A percentile compares a stretch with the other conserved stretches of the same genome.
Evolutionary conservation across 2,329 filamentous ascomycete genomes (phyloP).

Genomic region (Hortaea werneckii): DNA sequence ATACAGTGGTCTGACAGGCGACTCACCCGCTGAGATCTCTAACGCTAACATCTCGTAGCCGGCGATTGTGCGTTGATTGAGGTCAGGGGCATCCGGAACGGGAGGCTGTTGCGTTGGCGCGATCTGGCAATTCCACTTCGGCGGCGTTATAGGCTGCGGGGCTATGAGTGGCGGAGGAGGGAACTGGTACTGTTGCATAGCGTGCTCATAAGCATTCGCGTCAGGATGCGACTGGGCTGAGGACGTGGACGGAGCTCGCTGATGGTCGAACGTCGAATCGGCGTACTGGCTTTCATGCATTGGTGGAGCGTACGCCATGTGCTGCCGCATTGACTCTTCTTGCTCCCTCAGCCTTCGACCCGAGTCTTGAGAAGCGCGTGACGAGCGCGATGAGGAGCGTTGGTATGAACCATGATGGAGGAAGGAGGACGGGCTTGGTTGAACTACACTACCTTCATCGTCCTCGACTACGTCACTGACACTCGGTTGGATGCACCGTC

Average conservation of each 20-base stretch:
- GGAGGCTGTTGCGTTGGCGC: slow-evolving; percentile 12
- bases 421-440: slow-evolving; percentile 1
- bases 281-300: slow-evolving; percentile 10
- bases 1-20: slow-evolving; percentile 52
- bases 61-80: slow-evolving; percentile 23
- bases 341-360: slow-evolving; percentile 11
- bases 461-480: slow-evolving; percentile 7
- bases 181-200: slow-evolving; percentile 20
- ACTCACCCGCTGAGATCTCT: slow-evolving; percentile 32
- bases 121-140: slow-evolving; percentile 7
- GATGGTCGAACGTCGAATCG: slow-evolving; percentile 14
- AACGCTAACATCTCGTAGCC: slow-evolving; percentile 56
- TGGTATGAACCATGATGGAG: slow-evolving; percentile 6
- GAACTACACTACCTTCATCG: slow-evolving; percentile 5
- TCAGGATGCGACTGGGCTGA: slow-evolving; percentile 12
- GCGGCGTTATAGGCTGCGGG: slow-evolving; percentile 3
- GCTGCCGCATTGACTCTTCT: slow-evolving; percentile 15
- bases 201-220: slow-evolving; percentile 17
- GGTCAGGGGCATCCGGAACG: slow-evolving; percentile 22
- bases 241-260: slow-evolving; percentile 17
- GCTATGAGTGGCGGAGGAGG: slow-evolving; percentile 9
- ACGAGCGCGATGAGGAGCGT: slow-evolving; percentile 11
- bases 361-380: slow-evolving; percentile 8
- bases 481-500: slow-evolving; percentile 1
- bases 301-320: slow-evolving; percentile 14